Percentiles rank a stretch among this genome's conserved stretches.
Conservation (phyloP, 1,284 basidiomycete species). For the Kalmanozyma brasiliensis region DNA sequence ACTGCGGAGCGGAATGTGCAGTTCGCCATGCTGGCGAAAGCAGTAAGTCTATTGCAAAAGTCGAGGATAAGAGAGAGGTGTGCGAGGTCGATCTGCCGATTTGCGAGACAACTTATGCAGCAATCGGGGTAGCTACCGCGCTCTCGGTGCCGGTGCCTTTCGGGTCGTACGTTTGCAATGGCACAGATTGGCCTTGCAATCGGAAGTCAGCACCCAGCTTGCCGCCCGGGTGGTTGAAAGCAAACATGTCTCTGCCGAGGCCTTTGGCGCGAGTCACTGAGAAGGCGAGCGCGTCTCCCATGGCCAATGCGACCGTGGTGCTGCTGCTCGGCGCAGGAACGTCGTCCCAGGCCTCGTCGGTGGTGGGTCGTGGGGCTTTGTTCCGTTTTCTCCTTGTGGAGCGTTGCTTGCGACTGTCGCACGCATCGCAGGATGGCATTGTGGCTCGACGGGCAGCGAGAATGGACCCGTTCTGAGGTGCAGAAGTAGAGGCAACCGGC, state of each 20-base stretch:
- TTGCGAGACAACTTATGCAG: slow-evolving; percentile 10
- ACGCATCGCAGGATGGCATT: slow-evolving; percentile 3
- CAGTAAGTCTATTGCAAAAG: too few species aligned
- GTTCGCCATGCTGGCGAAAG: neutral
- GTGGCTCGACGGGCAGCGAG: slow-evolving; percentile 13
- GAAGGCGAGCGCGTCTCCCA: slow-evolving; percentile 69
- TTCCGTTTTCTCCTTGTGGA: neutral
- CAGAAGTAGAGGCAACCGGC: neutral
- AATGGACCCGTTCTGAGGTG: neutral
- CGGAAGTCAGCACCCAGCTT: slow-evolving; percentile 60
- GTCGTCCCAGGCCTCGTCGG: slow-evolving; percentile 51
- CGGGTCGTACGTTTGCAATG: slow-evolving; percentile 15
- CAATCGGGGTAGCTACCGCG: slow-evolving; percentile 34
- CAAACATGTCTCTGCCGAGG: slow-evolving; percentile 56
- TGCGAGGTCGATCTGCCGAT: too few species aligned
- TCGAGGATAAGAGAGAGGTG: too few species aligned
- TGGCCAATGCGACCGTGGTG: slow-evolving; percentile 68
- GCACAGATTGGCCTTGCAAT: slow-evolving; percentile 24
- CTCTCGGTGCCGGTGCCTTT: slow-evolving; percentile 20
- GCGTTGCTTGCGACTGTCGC: slow-evolving; percentile 15
- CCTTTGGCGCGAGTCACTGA: slow-evolving; percentile 56
- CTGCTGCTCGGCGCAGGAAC: slow-evolving; percentile 68
- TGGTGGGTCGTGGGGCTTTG: slow-evolving; percentile 21
- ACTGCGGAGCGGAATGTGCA: neutral
- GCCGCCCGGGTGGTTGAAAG: slow-evolving; percentile 68